Percentiles rank a stretch among this genome's conserved stretches.
These are phyloP conservation scores for Kokia cookei DNA, from an alignment of 441 rosid genomes.

Conservation along the genomic window DNA sequence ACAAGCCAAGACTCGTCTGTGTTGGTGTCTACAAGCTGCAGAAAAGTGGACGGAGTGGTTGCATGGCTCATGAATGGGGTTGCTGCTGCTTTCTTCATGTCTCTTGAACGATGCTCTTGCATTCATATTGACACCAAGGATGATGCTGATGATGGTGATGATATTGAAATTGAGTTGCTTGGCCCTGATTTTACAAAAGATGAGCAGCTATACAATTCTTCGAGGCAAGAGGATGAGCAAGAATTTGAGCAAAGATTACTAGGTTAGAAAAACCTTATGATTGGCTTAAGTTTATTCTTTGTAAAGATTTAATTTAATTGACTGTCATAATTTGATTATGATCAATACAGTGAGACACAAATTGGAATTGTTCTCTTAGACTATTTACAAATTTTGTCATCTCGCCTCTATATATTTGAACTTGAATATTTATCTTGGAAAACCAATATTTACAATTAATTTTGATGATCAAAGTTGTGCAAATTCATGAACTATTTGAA, in stretches of 20 bases:
- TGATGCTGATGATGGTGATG: conserved; percentile 26
- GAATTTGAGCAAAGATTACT: not conserved
- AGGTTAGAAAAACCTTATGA: no score
- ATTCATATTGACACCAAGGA: conserved; percentile 26
- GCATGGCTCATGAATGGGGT: conserved; percentile 21
- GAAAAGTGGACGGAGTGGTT: conserved; percentile 9
- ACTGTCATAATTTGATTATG: no score
- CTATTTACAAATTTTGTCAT: no score
- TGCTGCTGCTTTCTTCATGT: conserved; percentile 27
- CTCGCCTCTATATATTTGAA: no score
- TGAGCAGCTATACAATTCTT: not conserved
- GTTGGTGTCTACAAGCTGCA: not conserved
- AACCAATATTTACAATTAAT: no score
- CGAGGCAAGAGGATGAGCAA: not conserved
- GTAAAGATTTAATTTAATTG: not conserved
- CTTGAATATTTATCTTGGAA: no score
- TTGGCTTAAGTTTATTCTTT: no score
- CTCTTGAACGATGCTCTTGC: conserved; percentile 32
- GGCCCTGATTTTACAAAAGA: not conserved
- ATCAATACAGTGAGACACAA: no score
- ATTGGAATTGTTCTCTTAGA: no score
- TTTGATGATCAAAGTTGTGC: no score
- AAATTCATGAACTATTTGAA: no score
- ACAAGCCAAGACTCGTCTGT: not conserved
- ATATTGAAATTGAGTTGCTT: conserved; percentile 1